Evolutionary conservation across 768 basidiomycete species (phyloP).

Genomic region (Favolaschia claudopus): DNA sequence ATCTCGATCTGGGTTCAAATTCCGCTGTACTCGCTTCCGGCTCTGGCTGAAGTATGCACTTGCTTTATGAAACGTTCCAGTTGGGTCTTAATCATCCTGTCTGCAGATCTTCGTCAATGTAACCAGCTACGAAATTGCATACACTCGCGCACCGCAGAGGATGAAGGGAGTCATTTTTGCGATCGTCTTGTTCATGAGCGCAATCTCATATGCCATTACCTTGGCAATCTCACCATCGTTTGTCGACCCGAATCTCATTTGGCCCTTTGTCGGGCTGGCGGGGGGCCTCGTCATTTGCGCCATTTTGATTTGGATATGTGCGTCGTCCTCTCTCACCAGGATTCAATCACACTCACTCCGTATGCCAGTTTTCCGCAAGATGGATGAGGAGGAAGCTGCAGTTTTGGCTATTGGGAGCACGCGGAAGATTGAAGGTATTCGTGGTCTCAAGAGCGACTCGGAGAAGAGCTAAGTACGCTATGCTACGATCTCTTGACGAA

Average conservation of each 20-base stretch:
- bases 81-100: slow-evolving; percentile 16
- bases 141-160: slow-evolving; percentile 49
- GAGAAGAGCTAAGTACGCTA: slow-evolving; percentile 1
- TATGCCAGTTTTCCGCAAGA: slow-evolving; percentile 28
- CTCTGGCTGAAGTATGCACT: slow-evolving; percentile 27
- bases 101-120: slow-evolving; percentile 27
- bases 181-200: slow-evolving; percentile 41
- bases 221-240: slow-evolving; percentile 43
- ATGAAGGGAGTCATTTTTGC: slow-evolving; percentile 53
- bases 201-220: slow-evolving; percentile 41
- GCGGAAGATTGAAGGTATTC: slow-evolving; percentile 17
- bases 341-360: background rate
- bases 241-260: slow-evolving; percentile 44
- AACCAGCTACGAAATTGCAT: slow-evolving; percentile 39
- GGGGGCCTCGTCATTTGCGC: slow-evolving; percentile 32
- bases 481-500: too few relatives aligned
- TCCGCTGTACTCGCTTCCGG: slow-evolving; percentile 31
- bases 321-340: background rate
- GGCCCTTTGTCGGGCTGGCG: slow-evolving; percentile 38
- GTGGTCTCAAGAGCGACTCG: too few relatives aligned
- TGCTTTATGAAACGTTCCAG: slow-evolving; percentile 12
- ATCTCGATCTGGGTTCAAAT: slow-evolving; percentile 34
- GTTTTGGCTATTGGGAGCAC: slow-evolving; percentile 28
- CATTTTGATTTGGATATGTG: slow-evolving; percentile 27
- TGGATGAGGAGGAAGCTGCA: slow-evolving; percentile 30